Evolutionary conservation across 176 grass and related monocot genomes (phyloP).

Genomic region (Aegilops speltoides): DNA sequence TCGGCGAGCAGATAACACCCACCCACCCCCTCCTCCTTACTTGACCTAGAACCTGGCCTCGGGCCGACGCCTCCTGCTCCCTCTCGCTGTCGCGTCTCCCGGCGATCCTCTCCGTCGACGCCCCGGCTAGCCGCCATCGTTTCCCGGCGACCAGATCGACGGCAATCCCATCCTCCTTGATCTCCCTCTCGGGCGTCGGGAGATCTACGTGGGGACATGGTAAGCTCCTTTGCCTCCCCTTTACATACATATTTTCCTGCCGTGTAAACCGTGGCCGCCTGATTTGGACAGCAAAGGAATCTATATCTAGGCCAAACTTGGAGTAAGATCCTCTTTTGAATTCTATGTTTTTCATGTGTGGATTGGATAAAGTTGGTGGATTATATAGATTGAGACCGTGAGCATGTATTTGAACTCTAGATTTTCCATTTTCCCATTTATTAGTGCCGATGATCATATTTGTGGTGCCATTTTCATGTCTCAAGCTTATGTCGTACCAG

Average conservation of each 20-base stretch:
- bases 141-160: background rate
- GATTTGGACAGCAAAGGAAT: background rate
- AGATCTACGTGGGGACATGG: background rate
- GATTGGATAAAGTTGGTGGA: slow-evolving; percentile 7
- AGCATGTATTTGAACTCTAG: background rate
- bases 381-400: background rate
- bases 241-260: background rate
- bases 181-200: background rate
- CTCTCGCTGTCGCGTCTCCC: background rate
- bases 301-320: background rate
- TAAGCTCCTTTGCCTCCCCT: background rate
- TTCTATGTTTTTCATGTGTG: background rate
- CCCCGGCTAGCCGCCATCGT: background rate
- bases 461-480: background rate
- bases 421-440: background rate
- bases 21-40: background rate
- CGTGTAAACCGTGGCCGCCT: background rate
- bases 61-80: background rate
- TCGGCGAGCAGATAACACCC: background rate
- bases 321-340: background rate
- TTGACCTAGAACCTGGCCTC: slow-evolving; percentile 6
- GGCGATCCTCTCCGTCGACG: background rate
- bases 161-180: background rate
- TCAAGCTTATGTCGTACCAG: background rate
- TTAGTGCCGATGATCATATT: background rate